Evolutionary conservation across 1,139 yeast genomes (phyloP).

Genomic region (Yamadazyma jaroonii): DNA sequence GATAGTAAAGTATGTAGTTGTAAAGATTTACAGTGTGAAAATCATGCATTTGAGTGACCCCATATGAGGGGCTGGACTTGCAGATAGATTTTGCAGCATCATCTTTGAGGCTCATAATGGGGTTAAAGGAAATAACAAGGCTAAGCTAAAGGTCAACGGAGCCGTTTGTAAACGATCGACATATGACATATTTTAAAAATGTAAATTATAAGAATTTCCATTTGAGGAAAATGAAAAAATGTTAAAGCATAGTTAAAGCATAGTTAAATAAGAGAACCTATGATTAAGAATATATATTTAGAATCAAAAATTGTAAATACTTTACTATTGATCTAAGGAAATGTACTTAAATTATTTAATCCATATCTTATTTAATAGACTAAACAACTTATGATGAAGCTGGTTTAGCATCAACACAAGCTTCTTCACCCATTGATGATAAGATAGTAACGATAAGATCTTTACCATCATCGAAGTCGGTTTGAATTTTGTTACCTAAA

Average conservation of each 20-base stretch:
- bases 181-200: no score
- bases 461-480: slow-evolving; percentile 96
- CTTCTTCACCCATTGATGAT: slow-evolving; percentile 99
- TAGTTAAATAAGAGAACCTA: no score
- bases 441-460: slow-evolving; percentile 94
- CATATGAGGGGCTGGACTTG: no score
- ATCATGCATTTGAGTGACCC: no score
- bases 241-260: no score
- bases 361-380: neutral
- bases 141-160: no score
- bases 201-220: no score
- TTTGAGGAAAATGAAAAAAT: no score
- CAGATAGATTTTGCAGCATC: no score
- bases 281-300: slow-evolving; percentile 6
- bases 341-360: slow-evolving; percentile 1
- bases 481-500: slow-evolving; percentile 86
- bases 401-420: slow-evolving; percentile 96
- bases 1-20: no score
- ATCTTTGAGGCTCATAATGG: neutral
- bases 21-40: no score
- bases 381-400: slow-evolving; percentile 49
- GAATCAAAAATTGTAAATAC: slow-evolving; percentile 9
- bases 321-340: slow-evolving; percentile 2
- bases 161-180: no score
- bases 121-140: neutral